Evolutionary conservation across 78 protist species (phyloP).

Genomic region (Isochrysis galbana): DNA sequence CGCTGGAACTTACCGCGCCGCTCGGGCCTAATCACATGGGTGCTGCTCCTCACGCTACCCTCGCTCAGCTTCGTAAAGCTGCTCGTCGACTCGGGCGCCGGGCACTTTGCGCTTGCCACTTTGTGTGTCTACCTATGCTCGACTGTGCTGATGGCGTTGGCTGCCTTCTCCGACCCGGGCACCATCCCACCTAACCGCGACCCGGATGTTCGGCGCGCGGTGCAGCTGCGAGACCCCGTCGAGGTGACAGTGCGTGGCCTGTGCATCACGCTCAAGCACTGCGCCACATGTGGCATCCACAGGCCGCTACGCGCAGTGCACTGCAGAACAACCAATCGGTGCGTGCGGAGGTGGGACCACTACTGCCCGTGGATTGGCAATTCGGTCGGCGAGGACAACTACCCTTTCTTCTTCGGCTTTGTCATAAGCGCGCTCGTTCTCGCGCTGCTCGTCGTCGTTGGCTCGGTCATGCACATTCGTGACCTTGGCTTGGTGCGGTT

Average conservation of each 20-base stretch:
- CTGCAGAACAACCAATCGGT: conserved; percentile 58
- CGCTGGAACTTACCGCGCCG: not conserved
- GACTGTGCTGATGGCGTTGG: not conserved
- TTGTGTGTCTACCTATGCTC: not conserved
- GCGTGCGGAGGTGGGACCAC: conserved; percentile 61
- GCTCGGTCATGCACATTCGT: not conserved
- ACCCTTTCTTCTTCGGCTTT: conserved; percentile 52
- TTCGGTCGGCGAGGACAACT: conserved; percentile 68
- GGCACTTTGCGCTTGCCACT: not conserved
- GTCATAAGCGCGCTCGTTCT: not conserved
- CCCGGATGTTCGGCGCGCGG: not conserved
- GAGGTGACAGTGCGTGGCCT: not conserved
- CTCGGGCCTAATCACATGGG: not conserved
- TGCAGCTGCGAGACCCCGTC: not conserved
- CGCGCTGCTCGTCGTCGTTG: not conserved
- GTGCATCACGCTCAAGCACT: conserved; percentile 17
- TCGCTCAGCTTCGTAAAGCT: not conserved
- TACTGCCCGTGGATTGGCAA: conserved; percentile 72
- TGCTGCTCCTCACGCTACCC: not conserved
- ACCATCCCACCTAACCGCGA: not conserved
- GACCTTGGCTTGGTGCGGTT: too few relatives aligned
- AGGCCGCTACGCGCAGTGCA: conserved; percentile 75
- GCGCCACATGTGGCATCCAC: conserved; percentile 62
- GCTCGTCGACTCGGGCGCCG: not conserved
- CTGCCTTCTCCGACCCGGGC: not conserved